Evolutionary conservation across 371 early-diverging fungal species (phyloP), one percentile per base, ranked within the genome.

Genomic region (Saksenaea vasiformis): DNA sequence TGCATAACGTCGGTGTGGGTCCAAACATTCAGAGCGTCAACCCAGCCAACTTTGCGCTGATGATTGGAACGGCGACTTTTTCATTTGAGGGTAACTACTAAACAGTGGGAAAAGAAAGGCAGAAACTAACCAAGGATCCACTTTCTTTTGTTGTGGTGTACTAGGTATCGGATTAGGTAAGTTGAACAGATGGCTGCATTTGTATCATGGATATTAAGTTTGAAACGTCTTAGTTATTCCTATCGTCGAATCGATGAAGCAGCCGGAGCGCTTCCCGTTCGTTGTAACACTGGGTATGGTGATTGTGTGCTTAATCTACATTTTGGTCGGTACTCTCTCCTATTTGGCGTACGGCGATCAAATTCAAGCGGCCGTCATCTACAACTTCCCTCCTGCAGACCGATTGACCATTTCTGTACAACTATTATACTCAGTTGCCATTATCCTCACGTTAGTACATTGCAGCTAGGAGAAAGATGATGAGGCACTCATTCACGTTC

Each of bases 61-160:
- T 90, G 72, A 84, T 91, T 61, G 91, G 92, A 22, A 92, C 92
- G 7, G 87, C 91, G 27, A 82, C 89, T 51, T 93, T 89, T 72
- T 86, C 90, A 0, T 93, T 91, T 68, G 93, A 93, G 70, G 92
- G 93, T 55, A 54, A 24, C 3, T 10, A 35, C 15, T 39, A 47
- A 31, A 24, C 24, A 22, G n/a, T n/a, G n/a, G 9, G 51, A 1
- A 47, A 47, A 47, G 7, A 47, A 22, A 0, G 34, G 13, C 19
- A 37, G 26, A 26, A 31, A 54, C 19, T 41, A 11, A 0, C 22
- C 9, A n/a, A 22, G 10, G 22, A 7, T 10, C 8, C 0, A 19
- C 22, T 22, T 47, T 22, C 11, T 28, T 61, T 47, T 34, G 36
- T 55, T 64, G 10, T 35, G 2, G 22, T 7, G 31, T 31, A 31